Evolutionary conservation across 2,329 filamentous ascomycete genomes (phyloP), one percentile per base, ranked within the genome.

Genomic region (Phialophora expanda): DNA sequence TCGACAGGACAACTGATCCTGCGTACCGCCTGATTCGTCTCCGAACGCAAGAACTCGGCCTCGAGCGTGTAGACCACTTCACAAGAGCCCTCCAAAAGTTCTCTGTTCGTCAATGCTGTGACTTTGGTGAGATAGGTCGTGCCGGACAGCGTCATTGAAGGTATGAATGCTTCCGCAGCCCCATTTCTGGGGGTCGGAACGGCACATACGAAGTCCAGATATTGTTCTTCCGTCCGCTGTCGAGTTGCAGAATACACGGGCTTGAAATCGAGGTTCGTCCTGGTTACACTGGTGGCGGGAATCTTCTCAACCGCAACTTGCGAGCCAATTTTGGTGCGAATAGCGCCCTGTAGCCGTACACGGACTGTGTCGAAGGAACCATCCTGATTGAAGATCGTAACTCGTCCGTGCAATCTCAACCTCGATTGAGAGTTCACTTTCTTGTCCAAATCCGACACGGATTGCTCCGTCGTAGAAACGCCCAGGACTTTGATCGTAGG

Each of bases 51-150:
- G 34, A 70, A 66, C 41, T 65, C 65, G 9, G 66, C 64, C 34
- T 70, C 68, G 28, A 70, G 63, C 48, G 60, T 63, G 41, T 70
- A 70, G 4, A 65, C 28, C 7, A 70, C 68, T 9, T 70, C 56
- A 58, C 68, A 70, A n/a, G 50, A 56, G 4, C 68, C 68, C 34
- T 66, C 38, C 20, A 70, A 56, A 8, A 68, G 57, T 26, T 70
- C 66, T 60, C 66, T 53, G 46, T 67, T 62, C 41, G 44, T 68
- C 28, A 68, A 20, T 11, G 66, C 68, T 7, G 66, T 66, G 26
- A 66, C 64, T 26, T 58, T 57, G n/a, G 68, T 70, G 54, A 70
- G 55, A 46, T 66, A 68, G 7, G 68, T 70, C 17, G 51, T 58
- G 12, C 66, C 68, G 48, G 57, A 55, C n/a, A 70, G 48, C 24